These are phyloP conservation scores for Tilletia indica DNA, from an alignment of 1,284 basidiomycete species.

Conservation along the genomic window DNA sequence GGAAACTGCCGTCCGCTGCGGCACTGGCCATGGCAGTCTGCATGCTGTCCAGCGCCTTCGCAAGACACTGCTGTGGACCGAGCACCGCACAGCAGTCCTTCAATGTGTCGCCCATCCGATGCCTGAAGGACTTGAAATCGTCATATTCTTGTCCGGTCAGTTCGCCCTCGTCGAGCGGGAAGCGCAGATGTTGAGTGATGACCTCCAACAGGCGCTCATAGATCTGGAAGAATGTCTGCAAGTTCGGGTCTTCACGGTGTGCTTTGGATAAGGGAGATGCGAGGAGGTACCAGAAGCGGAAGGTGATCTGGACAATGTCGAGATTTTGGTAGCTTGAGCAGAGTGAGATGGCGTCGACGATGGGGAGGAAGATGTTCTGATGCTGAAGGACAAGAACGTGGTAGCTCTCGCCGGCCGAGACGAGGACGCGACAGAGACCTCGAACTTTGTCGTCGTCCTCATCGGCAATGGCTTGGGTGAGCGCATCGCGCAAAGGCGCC, in stretches of 20 bases:
- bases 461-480: conserved; percentile 52
- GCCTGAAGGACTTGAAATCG: conserved; percentile 89
- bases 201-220: conserved; percentile 80
- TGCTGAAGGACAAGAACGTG: conserved; percentile 84
- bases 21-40: conserved; percentile 56
- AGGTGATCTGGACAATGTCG: conserved; percentile 95
- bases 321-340: conserved; percentile 91
- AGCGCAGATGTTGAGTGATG: conserved; percentile 88
- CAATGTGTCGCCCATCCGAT: conserved; percentile 97
- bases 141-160: conserved; percentile 83
- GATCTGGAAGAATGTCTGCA: conserved; percentile 69
- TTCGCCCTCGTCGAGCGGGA: conserved; percentile 70
- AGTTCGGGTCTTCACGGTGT: conserved; percentile 20
- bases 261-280: conserved; percentile 32
- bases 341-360: conserved; percentile 90
- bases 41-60: conserved; percentile 77
- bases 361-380: conserved; percentile 82
- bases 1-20: conserved; percentile 56
- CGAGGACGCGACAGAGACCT: conserved; percentile 85
- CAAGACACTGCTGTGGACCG: conserved; percentile 79
- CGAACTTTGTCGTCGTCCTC: conserved; percentile 85
- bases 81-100: conserved; percentile 98
- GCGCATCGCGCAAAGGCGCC: conserved; percentile 36
- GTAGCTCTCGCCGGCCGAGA: conserved; percentile 95
- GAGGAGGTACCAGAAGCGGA: conserved; percentile 92